Percentiles rank a stretch among this genome's conserved stretches.
Evolutionary conservation across 768 basidiomycete species (phyloP).

Genomic region (Lactarius psammicola): DNA sequence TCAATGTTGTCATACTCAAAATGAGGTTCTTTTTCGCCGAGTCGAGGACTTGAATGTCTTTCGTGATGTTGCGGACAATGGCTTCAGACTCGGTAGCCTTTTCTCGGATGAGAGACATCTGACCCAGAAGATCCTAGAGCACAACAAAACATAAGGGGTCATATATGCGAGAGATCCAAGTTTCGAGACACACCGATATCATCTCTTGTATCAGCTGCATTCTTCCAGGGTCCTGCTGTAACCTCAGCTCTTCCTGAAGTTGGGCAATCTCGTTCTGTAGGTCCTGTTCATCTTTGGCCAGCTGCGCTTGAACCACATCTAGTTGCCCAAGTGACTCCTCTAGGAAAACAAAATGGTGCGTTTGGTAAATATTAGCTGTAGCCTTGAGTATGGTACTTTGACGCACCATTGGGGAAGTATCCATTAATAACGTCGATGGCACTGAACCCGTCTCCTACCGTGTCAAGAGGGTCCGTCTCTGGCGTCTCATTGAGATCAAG

Average conservation of each 20-base stretch:
- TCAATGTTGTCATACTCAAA: constrained; percentile 83
- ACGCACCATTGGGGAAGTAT: constrained; percentile 77
- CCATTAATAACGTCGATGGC: constrained; percentile 56
- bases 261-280: constrained; percentile 70
- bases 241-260: constrained; percentile 63
- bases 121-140: constrained; percentile 81
- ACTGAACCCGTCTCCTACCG: constrained; percentile 55
- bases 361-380: background rate
- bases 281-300: constrained; percentile 66
- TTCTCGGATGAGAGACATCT: constrained; percentile 95
- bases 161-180: background rate
- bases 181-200: constrained; percentile 68
- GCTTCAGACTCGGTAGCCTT: constrained; percentile 97
- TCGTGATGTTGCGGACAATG: constrained; percentile 91
- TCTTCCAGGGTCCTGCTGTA: constrained; percentile 80
- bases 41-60: constrained; percentile 94
- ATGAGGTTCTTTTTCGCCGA: constrained; percentile 92
- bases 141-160: background rate
- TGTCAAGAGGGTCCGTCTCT: constrained; percentile 56
- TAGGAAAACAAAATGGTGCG: constrained; percentile 35
- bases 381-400: background rate
- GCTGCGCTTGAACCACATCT: constrained; percentile 63
- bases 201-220: constrained; percentile 94
- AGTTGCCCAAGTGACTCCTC: constrained; percentile 75
- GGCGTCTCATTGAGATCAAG: constrained; percentile 51